Conservation (phyloP, 768 basidiomycete genomes). For the Boletus bicolor region DNA sequence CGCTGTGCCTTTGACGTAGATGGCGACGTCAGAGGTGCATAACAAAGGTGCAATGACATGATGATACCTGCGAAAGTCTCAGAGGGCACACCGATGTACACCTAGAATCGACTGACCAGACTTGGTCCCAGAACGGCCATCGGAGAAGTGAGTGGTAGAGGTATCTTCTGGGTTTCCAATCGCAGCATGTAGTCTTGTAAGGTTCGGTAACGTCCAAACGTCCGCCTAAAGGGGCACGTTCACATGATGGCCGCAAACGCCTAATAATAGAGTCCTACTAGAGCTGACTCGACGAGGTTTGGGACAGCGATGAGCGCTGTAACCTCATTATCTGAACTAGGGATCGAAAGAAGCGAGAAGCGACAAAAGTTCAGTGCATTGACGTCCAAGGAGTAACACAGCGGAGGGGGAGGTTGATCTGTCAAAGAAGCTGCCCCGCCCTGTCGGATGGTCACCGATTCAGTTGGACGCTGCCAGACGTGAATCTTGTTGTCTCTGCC, state of each 20-base stretch:
- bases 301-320: slow-evolving; percentile 73
- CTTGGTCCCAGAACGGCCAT: slow-evolving; percentile 51
- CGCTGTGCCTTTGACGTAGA: slow-evolving; percentile 29
- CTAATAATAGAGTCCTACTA: slow-evolving; percentile 43
- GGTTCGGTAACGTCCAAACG: slow-evolving; percentile 74
- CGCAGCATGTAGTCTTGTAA: slow-evolving; percentile 75
- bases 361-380: slow-evolving; percentile 95
- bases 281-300: slow-evolving; percentile 83
- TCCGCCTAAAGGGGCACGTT: slow-evolving; percentile 57
- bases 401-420: slow-evolving; percentile 45
- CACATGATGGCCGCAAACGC: background rate
- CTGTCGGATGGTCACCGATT: slow-evolving; percentile 45
- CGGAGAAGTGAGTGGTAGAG: slow-evolving; percentile 25
- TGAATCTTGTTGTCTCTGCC: slow-evolving; percentile 85
- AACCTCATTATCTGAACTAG: slow-evolving; percentile 11
- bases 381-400: slow-evolving; percentile 74
- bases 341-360: slow-evolving; percentile 60
- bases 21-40: slow-evolving; percentile 29
- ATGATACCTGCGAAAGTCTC: slow-evolving; percentile 61
- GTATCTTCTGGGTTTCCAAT: slow-evolving; percentile 58
- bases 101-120: slow-evolving; percentile 44
- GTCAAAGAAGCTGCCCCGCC: slow-evolving; percentile 55
- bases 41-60: slow-evolving; percentile 80
- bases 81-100: background rate
- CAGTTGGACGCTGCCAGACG: slow-evolving; percentile 58